Base-by-base conservation (phyloP, 2,329 filamentous ascomycete genomes). In the Colletotrichum sp. region DNA sequence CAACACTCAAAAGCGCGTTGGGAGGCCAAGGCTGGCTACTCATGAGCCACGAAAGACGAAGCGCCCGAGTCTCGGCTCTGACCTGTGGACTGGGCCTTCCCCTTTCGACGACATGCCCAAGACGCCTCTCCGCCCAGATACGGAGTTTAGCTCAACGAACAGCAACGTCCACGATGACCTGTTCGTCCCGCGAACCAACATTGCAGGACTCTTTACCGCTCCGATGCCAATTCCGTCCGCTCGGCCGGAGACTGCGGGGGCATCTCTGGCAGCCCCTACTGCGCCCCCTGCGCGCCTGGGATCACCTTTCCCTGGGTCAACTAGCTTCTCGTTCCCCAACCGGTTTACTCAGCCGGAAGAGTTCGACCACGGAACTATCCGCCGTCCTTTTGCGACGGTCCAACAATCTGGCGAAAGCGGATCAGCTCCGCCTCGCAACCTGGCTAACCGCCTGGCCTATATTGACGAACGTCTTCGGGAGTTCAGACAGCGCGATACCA, bases 251-350 rank as follows among this genome's bases (percentile, higher is more conserved):
- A 68, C 77, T 6, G 27, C 59, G 11, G 39, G 57, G 9, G 13
- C 29, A 13, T 75, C 71, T 25, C 77, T 69, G 29, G 57, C 74
- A 77, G 78, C 81, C 79, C 83, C 86, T 8, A 80, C 82, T 2
- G 82, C 82, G 4, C 84, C 84, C 2, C 88, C 87, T 55, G 85
- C 87, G 16, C 88, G 91, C 8, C 86, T 93, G 6, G 90, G 92
- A 34, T 93, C 92, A 7, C 92, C 92, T 0, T 93, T 93, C 77
- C 84, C 87, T 9, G 86, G 86, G 39, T 81, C 86, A 12, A 86
- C 88, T 15, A 92, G 89, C 82, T 74, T 91, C 79, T 93, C 91
- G 62, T 92, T 93, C 77, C 92, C 92, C n/a, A 90, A 90, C 74
- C 88, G 92, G 55, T 82, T 89, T 34, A 88, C 87, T 36, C 88